phyloP scores from a whole-genome alignment of 108 stramenopile species.

The Phaeodactylum tricornutum region DNA sequence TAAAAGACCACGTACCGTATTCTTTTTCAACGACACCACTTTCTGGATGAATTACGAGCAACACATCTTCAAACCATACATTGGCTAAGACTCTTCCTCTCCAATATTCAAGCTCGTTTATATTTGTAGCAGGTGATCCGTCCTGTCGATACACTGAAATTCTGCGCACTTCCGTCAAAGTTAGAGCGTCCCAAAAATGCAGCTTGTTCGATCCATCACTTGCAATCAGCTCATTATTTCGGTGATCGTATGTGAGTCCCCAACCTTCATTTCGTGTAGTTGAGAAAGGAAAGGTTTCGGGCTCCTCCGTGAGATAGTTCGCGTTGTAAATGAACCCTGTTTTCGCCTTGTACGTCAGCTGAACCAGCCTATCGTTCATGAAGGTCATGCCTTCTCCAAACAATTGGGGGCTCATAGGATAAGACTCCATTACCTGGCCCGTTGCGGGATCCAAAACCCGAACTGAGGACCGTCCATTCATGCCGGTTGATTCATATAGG shows the following conservation, averaged over 20 bases:
- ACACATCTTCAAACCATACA: constrained; percentile 70
- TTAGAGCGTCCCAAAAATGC: constrained; percentile 70
- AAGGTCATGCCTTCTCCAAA: constrained; percentile 77
- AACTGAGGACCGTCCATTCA: constrained; percentile 52
- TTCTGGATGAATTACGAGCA: constrained; percentile 71
- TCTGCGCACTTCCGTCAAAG: constrained; percentile 32
- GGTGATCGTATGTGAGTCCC: constrained; percentile 70
- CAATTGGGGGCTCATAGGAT: constrained; percentile 22
- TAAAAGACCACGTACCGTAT: constrained; percentile 81
- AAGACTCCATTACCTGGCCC: constrained; percentile 35
- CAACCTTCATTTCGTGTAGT: constrained; percentile 70
- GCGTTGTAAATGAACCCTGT: constrained; percentile 68
- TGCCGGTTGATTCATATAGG: constrained; percentile 65
- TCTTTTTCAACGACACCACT: constrained; percentile 68
- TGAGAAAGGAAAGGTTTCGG: constrained; percentile 32
- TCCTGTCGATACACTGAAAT: constrained; percentile 38
- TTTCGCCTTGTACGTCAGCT: constrained; percentile 62
- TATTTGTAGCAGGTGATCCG: constrained; percentile 26
- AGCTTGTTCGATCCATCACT: constrained; percentile 62
- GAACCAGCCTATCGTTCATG: constrained; percentile 38
- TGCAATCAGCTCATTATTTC: constrained; percentile 57
- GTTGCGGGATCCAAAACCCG: constrained; percentile 52
- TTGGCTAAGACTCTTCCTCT: constrained; percentile 73
- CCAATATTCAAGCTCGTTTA: constrained; percentile 82
- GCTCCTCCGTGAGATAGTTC: constrained; percentile 28